Evolutionary conservation across 2,329 filamentous ascomycete genomes (phyloP), one percentile per base, ranked within the genome.

Genomic region (Fusarium sterilihyphosum): DNA sequence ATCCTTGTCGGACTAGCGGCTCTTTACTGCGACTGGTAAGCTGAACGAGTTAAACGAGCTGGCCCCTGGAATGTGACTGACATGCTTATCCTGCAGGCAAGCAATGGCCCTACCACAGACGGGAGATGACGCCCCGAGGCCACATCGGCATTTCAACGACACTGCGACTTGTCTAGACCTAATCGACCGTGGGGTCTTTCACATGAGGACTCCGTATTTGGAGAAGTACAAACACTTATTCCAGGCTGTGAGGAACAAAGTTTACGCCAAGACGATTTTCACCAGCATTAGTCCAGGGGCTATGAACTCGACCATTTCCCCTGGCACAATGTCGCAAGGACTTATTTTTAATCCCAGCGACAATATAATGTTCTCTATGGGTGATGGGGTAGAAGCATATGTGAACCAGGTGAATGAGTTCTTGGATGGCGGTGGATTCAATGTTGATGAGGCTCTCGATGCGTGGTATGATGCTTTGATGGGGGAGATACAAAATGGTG

Each of bases 401-500:
- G n/a, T 67, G 1, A 67, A 24, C 0, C 64, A 67, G 10, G 64
- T 67, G 9, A 44, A 40, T 22, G 61, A 67, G 6, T 50, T 65
- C 2, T 8, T 67, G 6, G 64, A 67, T 18, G 50, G 64, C 0
- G 64, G 61, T 8, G 50, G 64, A 1, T 58, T 67, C 0, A 67
- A 58, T 22, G 31, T 58, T 17, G 65, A 67, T 6, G 65, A 67
- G 18, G 61, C 65, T 18, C 65, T 67, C 16, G 65, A 67, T 31
- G 50, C 65, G 0, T 67, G 65, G 65, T 67, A 67, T 0, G 65
- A 59, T 35, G 50, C 61, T 6, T 13, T 67, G 22, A 59, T 67
- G 65, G 65, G 65, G 0, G 65, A 66, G 3, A 40, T 67, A 38
- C 61, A 67, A 3, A 67, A 26, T 9, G 24, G 40, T 1, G 37